Base-by-base conservation (phyloP, 176 grass and related monocot species). In the Pontederia paniculata region DNA sequence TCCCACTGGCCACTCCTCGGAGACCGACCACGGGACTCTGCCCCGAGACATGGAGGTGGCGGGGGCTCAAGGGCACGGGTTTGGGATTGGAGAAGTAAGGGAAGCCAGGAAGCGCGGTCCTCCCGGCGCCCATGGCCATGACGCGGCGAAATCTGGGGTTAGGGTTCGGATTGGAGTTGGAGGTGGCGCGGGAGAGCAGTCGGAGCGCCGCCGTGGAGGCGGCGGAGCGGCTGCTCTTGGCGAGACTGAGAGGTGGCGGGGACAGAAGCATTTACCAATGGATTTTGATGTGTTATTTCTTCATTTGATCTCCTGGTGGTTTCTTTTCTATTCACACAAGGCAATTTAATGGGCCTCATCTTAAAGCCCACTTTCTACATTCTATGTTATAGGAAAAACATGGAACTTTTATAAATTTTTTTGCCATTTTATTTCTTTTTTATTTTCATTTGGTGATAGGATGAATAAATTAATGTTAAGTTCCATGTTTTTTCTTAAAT, bases 191-290 rank as follows among this genome's bases (percentile, higher is more conserved):
- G 6, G 23, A 53, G 45, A 68, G 62, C 71, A 68, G 21, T 57
- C 75, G 44, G 16, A 42, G 31, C 54, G 77, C 21, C 45, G 65
- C 70, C 21, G 78, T 57, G 8, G 78, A 63, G 11, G 72, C 66
- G 55, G 74, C 70, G 54, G 76, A 50, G 56, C 22, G 20, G 11
- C 21, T 64, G 44, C 75, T 63, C 50, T 74, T 81, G 57, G 56
- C 53, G 57, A 85, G 49, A 13, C 55, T 49, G 70, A 75, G 57
- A 59, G 73, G 72, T 12, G 75, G 78, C 59, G 75, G 64, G 55
- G 65, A 77, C 62, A 71, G 48, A 45, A 78, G 63, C 70, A 78
- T 74, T 63, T 52, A 57, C 52, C 13, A n/a, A 31, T 4, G 53
- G 2, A 17, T 2, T 37, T 37, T 2, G 28, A 37, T 37, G 28